Evolutionary conservation across 1,284 basidiomycete genomes (phyloP).

Genomic region (Naganishia albida): DNA sequence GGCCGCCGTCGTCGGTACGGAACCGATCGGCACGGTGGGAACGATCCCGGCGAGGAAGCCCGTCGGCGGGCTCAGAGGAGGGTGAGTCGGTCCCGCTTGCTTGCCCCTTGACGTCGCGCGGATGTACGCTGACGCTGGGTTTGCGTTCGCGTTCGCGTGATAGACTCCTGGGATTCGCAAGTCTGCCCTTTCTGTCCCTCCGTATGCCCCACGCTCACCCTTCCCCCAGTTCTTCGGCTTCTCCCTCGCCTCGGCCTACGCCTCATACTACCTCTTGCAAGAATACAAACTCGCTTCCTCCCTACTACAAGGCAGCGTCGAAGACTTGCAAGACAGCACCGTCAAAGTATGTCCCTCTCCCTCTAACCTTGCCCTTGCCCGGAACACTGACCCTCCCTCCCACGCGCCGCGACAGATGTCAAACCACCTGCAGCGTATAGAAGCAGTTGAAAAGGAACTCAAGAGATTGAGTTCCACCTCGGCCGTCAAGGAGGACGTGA

Average conservation of each 20-base stretch:
- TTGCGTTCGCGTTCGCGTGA: conserved; percentile 20
- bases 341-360: conserved; percentile 62
- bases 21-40: conserved; percentile 57
- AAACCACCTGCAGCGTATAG: conserved; percentile 77
- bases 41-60: conserved; percentile 66
- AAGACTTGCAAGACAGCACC: conserved; percentile 79
- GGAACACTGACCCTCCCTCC: not conserved
- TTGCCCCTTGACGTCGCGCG: too few species aligned
- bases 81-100: too few species aligned
- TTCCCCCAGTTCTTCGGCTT: conserved; percentile 67
- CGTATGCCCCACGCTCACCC: not conserved
- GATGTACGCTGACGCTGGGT: not conserved
- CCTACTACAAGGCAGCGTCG: conserved; percentile 78
- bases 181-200: conserved; percentile 25
- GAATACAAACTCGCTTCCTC: conserved; percentile 86
- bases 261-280: conserved; percentile 82
- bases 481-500: conserved; percentile 75
- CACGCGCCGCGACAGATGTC: conserved; percentile 63
- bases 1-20: conserved; percentile 26
- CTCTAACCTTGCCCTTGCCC: not conserved
- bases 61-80: conserved; percentile 79
- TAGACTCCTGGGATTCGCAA: conserved; percentile 81
- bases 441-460: conserved; percentile 83
- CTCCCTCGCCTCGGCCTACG: conserved; percentile 71
- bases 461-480: conserved; percentile 69